Evolutionary conservation across 371 early-diverging fungal genomes (phyloP).

Genomic region (Mucor sp.): DNA sequence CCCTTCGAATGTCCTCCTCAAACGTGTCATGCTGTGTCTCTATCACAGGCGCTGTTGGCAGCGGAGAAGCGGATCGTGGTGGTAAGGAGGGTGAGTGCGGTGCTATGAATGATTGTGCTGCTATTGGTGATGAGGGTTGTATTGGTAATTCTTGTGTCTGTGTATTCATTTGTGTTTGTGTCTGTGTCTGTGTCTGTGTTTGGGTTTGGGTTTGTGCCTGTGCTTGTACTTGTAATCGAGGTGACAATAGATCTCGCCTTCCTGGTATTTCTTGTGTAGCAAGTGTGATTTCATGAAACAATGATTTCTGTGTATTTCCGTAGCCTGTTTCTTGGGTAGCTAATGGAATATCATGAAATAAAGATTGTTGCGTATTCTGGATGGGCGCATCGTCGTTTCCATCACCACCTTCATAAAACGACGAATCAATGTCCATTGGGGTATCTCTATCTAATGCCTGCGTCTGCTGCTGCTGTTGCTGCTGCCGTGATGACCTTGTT

Average conservation of each 20-base stretch:
- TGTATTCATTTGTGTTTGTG: neutral
- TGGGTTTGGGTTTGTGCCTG: neutral
- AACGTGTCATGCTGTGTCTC: neutral
- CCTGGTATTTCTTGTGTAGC: conserved; percentile 4
- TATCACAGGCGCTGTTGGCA: neutral
- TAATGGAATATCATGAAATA: neutral
- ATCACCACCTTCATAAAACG: neutral
- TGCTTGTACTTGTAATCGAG: neutral
- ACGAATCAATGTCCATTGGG: neutral
- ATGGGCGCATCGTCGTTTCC: neutral
- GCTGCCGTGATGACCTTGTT: neutral
- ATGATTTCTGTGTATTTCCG: neutral
- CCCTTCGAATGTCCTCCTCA: neutral
- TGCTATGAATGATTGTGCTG: neutral
- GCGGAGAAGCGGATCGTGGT: neutral
- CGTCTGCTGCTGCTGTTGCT: neutral
- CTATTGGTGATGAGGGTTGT: neutral
- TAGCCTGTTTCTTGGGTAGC: neutral
- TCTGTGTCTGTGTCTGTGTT: neutral
- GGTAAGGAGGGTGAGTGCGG: neutral
- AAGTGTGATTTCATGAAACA: neutral
- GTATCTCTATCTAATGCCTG: neutral
- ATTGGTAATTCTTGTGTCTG: neutral
- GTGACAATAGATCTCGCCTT: neutral
- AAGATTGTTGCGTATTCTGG: neutral